Evolutionary conservation across 2,329 filamentous ascomycete genomes (phyloP), one percentile per base, ranked within the genome.

Genomic region (Pseudopyricularia cyperi): DNA sequence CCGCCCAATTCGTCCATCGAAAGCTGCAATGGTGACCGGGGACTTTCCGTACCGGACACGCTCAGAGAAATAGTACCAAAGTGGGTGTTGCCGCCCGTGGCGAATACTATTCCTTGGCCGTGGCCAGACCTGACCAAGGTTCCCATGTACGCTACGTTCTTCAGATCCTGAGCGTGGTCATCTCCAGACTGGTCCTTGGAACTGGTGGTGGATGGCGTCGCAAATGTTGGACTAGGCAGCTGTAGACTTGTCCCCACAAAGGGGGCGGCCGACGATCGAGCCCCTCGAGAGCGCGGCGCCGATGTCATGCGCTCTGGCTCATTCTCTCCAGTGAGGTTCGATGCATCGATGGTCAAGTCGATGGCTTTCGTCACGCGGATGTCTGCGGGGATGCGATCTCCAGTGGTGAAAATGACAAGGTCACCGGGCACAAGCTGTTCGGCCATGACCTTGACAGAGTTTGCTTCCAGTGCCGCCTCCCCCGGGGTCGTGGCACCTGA

Each of bases 1-100:
- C 94, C 90, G 30, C 93, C 93, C 2, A 98, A 79, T n/a, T 89
- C 82, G 65, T 98, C 93, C 94, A 98, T 98, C 17, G 89, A 95
- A 8, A 95, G 70, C 65, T 98, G 93, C 30, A 98, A 74, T 8
- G 93, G 93, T 3, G 93, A 98, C 44, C 93, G 79, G 0, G 93
- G 93, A 61, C 89, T 95, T 66, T 97, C 93, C 28, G 95, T 98
- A 55, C 93, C 88, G 48, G 91, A 89, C 26, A 98, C 79, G 51
- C 90, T 96, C 15, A 90, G 86, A 19, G 91, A 95, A 59, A 98
- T 98, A 49, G 89, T 91, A 42, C 93, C 93, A 67, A 98, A 97
- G 61, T 97, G 89, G 0, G 94, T 98, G 54, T 87, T 82, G 32
- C 87, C 86, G 52, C 94, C 94, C 7, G 93, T 98, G 8, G 90